Percentiles rank a stretch among this genome's conserved stretches.
phyloP scores from a whole-genome alignment of 1,284 basidiomycete genomes.

The Ustilago esculenta region DNA sequence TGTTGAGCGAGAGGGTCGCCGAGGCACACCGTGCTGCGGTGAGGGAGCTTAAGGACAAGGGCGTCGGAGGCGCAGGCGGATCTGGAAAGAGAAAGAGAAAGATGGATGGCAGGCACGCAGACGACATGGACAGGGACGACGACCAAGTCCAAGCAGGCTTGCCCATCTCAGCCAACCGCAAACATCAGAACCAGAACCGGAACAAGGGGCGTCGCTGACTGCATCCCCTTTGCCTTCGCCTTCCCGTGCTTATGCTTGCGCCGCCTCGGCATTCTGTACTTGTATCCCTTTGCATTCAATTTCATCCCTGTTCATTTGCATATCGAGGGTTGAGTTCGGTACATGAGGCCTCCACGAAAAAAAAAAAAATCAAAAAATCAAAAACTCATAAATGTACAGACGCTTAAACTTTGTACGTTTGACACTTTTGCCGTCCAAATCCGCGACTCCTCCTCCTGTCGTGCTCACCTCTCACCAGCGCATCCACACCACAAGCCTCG shows the following conservation, averaged over 20 bases:
- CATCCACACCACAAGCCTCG: no score
- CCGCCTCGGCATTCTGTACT: constrained; percentile 6
- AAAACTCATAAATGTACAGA: no score
- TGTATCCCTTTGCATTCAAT: not conserved
- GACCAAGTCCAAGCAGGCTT: constrained; percentile 56
- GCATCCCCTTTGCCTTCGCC: not conserved
- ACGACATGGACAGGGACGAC: constrained; percentile 65
- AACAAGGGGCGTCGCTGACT: constrained; percentile 38
- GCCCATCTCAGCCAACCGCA: constrained; percentile 30
- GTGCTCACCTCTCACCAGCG: no score
- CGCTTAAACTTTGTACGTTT: not conserved
- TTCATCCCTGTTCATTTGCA: not conserved
- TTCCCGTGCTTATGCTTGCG: not conserved
- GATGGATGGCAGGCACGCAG: constrained; percentile 39
- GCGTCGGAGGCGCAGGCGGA: constrained; percentile 54
- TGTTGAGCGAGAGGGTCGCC: constrained; percentile 87
- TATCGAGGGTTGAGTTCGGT: no score
- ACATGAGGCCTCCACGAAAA: not conserved
- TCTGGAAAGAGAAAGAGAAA: constrained; percentile 59
- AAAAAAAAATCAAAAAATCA: not conserved
- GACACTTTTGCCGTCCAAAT: not conserved
- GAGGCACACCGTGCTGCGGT: constrained; percentile 87
- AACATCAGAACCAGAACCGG: constrained; percentile 29
- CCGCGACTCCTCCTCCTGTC: no score
- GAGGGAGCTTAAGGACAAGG: constrained; percentile 71